Percentiles rank a stretch among this genome's conserved stretches.
Evolutionary conservation across 352 stramenopile species (phyloP).

Genomic region (Globisporangium paddicum): DNA sequence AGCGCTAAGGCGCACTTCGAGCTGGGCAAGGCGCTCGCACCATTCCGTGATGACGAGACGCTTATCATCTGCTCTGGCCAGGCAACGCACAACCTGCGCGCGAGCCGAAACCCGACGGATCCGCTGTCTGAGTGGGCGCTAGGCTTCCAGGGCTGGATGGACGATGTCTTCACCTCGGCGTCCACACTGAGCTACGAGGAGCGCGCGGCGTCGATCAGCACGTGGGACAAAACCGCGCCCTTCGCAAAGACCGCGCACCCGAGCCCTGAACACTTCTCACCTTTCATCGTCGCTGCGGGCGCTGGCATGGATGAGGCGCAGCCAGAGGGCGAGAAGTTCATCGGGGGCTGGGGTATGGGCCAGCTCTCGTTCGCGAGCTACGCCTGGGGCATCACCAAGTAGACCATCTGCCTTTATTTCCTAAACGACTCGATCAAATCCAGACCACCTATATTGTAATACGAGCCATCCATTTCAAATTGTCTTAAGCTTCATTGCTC

Average conservation of each 20-base stretch:
- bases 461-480: background rate
- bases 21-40: constrained; percentile 47
- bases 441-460: background rate
- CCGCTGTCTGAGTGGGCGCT: constrained; percentile 22
- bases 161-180: constrained; percentile 21
- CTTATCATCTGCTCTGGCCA: constrained; percentile 71
- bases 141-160: constrained; percentile 33
- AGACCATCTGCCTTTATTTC: background rate
- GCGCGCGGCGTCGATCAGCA: constrained; percentile 19
- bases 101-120: constrained; percentile 12
- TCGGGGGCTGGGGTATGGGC: constrained; percentile 23
- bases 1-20: constrained; percentile 35
- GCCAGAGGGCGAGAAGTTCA: constrained; percentile 24
- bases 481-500: background rate
- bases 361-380: constrained; percentile 40
- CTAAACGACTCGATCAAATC: background rate
- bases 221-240: constrained; percentile 31
- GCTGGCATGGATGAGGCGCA: constrained; percentile 35
- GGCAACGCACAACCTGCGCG: constrained; percentile 36
- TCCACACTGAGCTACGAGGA: constrained; percentile 21
- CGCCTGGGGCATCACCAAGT: constrained; percentile 24
- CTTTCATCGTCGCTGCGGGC: constrained; percentile 41
- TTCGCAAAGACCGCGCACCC: constrained; percentile 32
- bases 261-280: constrained; percentile 44
- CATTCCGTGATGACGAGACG: constrained; percentile 59